Evolutionary conservation across 768 basidiomycete genomes (phyloP), one percentile per base, ranked within the genome.

Genomic region (Chalciporus sphaerocephalus): DNA sequence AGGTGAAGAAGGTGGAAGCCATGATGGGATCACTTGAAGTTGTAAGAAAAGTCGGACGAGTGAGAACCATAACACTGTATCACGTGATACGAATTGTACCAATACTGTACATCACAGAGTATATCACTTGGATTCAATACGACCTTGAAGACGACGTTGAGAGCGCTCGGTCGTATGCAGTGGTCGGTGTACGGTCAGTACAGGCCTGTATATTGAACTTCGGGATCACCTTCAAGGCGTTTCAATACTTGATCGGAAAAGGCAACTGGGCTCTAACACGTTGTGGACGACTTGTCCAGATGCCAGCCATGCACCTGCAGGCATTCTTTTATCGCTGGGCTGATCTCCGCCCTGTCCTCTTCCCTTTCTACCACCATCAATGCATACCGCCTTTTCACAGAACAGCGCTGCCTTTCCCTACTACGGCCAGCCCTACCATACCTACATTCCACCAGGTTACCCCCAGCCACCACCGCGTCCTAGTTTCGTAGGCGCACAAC

Each of bases 1-100:
- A 98, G 59, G 80, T 76, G 63, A 87, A 74, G 73, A 96, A 93
- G 27, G 83, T 82, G 28, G 88, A 87, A 47, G 90, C 77, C 90
- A 92, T 92, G 60, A 42, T 34, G 54, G 54, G 40, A 23, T 28
- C 9, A 10, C 11, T 28, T 8, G 27, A 12, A 28, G 12, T 25
- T 25, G 30, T 12, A 15, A 17, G 40, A 37, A 23, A 5, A 34
- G 36, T 27, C 10, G 23, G n/a, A 24, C n/a, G 20, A 24, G 36
- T 32, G 22, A 39, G 20, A 41, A 40, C 27, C n/a, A 22, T 9
- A 23, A 20, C 5, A 10, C n/a, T 21, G 2, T 24, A 21, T 50
- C 56, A 57, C 54, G 51, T 57, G 55, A 55, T 18, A 10, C 13
- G 22, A 6, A 13, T 3, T 24, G 38, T 17, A 23, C 13, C 4